phyloP scores from a whole-genome alignment of 1,139 yeast species.

The Yarrowia galli region DNA sequence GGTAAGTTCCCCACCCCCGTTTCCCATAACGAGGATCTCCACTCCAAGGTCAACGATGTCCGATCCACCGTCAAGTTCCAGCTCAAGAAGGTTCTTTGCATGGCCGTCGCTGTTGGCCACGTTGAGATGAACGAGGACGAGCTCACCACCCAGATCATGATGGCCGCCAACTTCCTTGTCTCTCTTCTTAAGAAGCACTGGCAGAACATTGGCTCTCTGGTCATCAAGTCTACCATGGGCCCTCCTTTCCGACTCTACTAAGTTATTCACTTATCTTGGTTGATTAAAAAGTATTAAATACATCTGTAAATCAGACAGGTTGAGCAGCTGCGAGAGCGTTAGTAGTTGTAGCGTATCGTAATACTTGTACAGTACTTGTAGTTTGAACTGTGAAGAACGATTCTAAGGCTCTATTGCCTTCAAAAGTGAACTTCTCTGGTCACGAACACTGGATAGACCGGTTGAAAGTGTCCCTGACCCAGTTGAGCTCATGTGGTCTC shows the following conservation, averaged over 20 bases:
- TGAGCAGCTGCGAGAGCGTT: too few relatives aligned
- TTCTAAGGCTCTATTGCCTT: too few relatives aligned
- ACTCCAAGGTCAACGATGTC: slow-evolving; percentile 94
- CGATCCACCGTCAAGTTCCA: slow-evolving; percentile 99
- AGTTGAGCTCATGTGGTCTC: too few relatives aligned
- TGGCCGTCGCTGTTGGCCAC: slow-evolving; percentile 98
- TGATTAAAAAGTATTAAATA: slow-evolving; percentile 15
- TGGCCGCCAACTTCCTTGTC: slow-evolving; percentile 99
- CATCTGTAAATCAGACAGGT: too few relatives aligned
- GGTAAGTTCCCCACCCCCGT: slow-evolving; percentile 99
- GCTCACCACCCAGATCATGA: slow-evolving; percentile 97
- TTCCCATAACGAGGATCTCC: slow-evolving; percentile 98
- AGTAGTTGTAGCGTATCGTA: too few relatives aligned
- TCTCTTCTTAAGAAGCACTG: slow-evolving; percentile 99
- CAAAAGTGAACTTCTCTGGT: too few relatives aligned
- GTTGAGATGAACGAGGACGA: slow-evolving; percentile 98
- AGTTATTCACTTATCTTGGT: slow-evolving; percentile 42
- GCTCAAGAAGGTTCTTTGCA: slow-evolving; percentile 89
- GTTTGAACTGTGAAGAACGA: too few relatives aligned
- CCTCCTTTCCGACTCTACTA: slow-evolving; percentile 99
- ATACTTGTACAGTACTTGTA: too few relatives aligned
- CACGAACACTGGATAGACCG: too few relatives aligned
- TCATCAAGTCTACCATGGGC: slow-evolving; percentile 99
- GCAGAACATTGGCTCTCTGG: slow-evolving; percentile 99
- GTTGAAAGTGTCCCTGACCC: too few relatives aligned